Base-by-base conservation (phyloP, 495 filamentous ascomycete genomes). In the Amniculicola lignicola region DNA sequence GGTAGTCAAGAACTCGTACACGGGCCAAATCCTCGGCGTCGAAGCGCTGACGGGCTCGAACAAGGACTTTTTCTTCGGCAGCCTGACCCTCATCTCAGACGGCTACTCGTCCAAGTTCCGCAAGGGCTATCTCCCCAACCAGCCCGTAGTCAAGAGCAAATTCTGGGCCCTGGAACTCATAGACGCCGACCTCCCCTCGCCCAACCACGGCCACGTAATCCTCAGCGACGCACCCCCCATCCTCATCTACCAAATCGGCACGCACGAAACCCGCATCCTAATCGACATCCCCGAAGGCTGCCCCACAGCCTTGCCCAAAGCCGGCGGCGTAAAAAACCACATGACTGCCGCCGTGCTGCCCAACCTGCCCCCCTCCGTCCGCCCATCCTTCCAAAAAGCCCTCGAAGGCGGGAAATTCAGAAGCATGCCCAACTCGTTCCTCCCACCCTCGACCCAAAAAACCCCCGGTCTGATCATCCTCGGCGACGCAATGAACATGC, bases 401-500 rank as follows among this genome's bases (percentile, higher is more conserved):
- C 71, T 98, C 12, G 87, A 89, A 24, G 73, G 79, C 22, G 89
- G 88, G 55, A 77, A 81, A 51, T 72, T 89, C 51, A 75, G 81
- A 31, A 87, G 80, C 43, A 98, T 98, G 93, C 94, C 93, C 4
- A 97, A 97, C 71, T 88, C 82, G 31, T 98, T 85, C 76, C 80
- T 97, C 3, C 89, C 93, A 14, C 80, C 92, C 0, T 77, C 82
- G 9, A 83, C 85, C 39, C 81, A 83, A 58, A 79, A 77, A 38
- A 79, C 83, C 2, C 80, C 84, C 0, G 93, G 93, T 10, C 73
- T 96, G 57, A 74, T 95, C 29, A 72, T 98, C 24, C 74, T 96
- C 16, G 91, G 91, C 51, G 91, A 96, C 71, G 91, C 91, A 6
- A 83, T 92, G 74, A 96, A 96, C 72, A 96, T 96, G 91, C 87